Percentiles rank a stretch among this genome's conserved stretches.
phyloP scores from a whole-genome alignment of 306 rosid species.

The Castanospermum australe region DNA sequence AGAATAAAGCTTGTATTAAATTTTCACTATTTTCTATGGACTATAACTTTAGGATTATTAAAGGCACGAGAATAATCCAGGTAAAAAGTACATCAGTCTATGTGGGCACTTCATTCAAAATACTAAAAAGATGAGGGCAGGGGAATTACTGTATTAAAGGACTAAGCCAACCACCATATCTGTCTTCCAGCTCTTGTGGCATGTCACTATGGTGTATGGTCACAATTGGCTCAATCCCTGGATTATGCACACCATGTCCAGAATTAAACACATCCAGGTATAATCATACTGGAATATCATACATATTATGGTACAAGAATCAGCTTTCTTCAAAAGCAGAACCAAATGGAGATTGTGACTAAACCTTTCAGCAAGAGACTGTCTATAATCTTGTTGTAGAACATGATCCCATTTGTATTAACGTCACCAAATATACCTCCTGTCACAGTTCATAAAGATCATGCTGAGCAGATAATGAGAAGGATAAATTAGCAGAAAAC shows the following conservation, averaged over 20 bases:
- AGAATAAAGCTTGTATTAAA: neutral
- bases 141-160: slow-evolving; percentile 31
- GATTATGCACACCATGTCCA: neutral
- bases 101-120: neutral
- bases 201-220: slow-evolving; percentile 37
- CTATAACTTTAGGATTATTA: neutral
- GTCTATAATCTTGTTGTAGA: slow-evolving; percentile 48
- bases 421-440: slow-evolving; percentile 44
- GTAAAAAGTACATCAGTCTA: no score
- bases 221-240: slow-evolving; percentile 43
- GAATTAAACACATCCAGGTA: neutral
- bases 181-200: slow-evolving; percentile 32
- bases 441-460: neutral
- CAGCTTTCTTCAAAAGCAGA: neutral
- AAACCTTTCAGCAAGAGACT: slow-evolving; percentile 35
- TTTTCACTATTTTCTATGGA: neutral
- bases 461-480: neutral
- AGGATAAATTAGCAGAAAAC: neutral
- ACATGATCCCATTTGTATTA: slow-evolving; percentile 37
- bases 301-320: neutral
- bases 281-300: neutral
- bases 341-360: neutral
- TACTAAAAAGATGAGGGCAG: neutral
- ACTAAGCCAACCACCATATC: slow-evolving; percentile 42
- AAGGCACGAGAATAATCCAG: neutral